Percentiles rank a stretch among this genome's conserved stretches.
Conservation (phyloP, 2,329 filamentous ascomycete genomes). For the Penicillium capsulatum region DNA sequence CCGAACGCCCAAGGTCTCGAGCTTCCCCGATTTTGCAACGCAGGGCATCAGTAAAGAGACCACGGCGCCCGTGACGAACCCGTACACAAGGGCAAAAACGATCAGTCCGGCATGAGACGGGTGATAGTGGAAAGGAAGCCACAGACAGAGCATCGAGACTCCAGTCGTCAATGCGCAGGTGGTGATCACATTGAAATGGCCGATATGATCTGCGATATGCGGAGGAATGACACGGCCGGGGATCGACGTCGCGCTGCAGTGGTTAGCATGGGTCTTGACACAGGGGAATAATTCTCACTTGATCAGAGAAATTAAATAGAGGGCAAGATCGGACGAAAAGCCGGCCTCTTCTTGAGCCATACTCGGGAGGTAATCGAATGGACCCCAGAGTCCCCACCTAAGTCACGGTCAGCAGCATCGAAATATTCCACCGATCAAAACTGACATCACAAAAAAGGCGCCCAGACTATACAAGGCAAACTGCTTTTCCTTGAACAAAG, state of each 20-base stretch:
- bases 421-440: neutral
- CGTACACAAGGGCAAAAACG: conserved; percentile 26
- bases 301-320: conserved; percentile 27
- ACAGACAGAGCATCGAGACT: conserved; percentile 13
- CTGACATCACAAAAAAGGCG: conserved; percentile 12
- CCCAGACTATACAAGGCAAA: conserved; percentile 18
- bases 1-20: conserved; percentile 33
- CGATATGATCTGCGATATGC: conserved; percentile 1
- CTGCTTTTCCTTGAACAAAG: conserved; percentile 21
- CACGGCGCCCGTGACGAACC: conserved; percentile 29
- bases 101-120: conserved; percentile 27
- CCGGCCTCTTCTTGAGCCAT: conserved; percentile 7
- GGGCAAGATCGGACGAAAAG: conserved; percentile 19
- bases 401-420: conserved; percentile 2
- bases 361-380: conserved; percentile 7
- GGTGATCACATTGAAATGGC: conserved; percentile 3
- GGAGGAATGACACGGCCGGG: conserved; percentile 2
- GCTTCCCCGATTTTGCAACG: conserved; percentile 25
- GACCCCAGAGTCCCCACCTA: conserved; percentile 16
- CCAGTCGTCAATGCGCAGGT: neutral
- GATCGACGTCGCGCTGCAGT: conserved; percentile 1
- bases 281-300: conserved; percentile 13
- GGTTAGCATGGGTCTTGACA: neutral
- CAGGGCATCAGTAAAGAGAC: conserved; percentile 31
- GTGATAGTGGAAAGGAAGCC: conserved; percentile 30